These are phyloP conservation scores for Eucalyptus erythrocorys DNA, from an alignment of 345 rosid genomes.

Conservation along the genomic window DNA sequence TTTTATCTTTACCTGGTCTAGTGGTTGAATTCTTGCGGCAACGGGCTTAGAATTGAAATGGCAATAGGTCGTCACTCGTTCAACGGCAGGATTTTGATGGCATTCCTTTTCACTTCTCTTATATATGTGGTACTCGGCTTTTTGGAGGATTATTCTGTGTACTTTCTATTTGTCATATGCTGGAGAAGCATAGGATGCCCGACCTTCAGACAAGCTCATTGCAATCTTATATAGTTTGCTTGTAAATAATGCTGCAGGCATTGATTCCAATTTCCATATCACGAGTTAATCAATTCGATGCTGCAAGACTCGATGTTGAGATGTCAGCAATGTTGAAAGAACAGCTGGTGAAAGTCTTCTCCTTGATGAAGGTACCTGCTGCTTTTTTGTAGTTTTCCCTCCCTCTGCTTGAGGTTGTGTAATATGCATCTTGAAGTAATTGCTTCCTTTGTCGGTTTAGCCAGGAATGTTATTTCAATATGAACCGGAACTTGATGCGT, in stretches of 20 bases:
- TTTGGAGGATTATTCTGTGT: neutral
- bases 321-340: constrained; percentile 98
- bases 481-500: constrained; percentile 99
- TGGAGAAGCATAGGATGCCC: neutral
- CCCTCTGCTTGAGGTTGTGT: neutral
- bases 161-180: neutral
- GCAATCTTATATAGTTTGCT: neutral
- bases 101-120: neutral
- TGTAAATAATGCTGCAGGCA: constrained; percentile 21
- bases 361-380: constrained; percentile 65
- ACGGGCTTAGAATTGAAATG: neutral
- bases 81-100: neutral
- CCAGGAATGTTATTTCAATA: constrained; percentile 99
- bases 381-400: neutral
- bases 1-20: neutral
- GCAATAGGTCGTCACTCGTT: neutral
- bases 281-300: constrained; percentile 95
- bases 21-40: neutral
- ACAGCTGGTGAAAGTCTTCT: constrained; percentile 88
- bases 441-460: constrained; percentile 37
- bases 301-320: constrained; percentile 85
- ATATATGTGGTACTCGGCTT: neutral
- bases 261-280: constrained; percentile 61
- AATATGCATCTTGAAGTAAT: neutral
- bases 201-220: neutral